Conservation (phyloP, 2,329 filamentous ascomycete species). For the Fusarium albidum region DNA sequence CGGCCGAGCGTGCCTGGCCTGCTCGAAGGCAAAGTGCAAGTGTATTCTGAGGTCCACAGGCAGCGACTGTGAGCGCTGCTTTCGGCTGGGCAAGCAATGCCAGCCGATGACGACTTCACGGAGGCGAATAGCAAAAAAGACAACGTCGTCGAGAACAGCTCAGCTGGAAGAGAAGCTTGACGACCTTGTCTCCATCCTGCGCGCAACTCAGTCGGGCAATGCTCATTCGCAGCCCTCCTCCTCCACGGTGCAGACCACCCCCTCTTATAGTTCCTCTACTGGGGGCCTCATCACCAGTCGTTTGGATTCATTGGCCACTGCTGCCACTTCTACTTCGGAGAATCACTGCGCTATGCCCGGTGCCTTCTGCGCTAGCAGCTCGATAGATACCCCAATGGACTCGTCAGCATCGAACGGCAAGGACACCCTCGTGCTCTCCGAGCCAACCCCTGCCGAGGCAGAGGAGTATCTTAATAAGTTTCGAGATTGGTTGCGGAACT, state of each 20-base stretch:
- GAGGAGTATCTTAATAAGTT: slow-evolving; percentile 53
- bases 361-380: slow-evolving; percentile 13
- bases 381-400: slow-evolving; percentile 5
- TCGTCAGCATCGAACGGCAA: slow-evolving; percentile 20
- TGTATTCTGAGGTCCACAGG: slow-evolving; percentile 51
- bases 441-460: slow-evolving; percentile 47
- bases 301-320: slow-evolving; percentile 48
- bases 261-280: slow-evolving; percentile 20
- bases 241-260: slow-evolving; percentile 8
- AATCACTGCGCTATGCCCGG: slow-evolving; percentile 17
- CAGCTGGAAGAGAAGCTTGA: slow-evolving; percentile 61
- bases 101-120: slow-evolving; percentile 53
- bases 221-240: slow-evolving; percentile 20
- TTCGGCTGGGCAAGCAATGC: slow-evolving; percentile 58
- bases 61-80: slow-evolving; percentile 50
- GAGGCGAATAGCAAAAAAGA: slow-evolving; percentile 47
- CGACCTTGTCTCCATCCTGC: slow-evolving; percentile 56
- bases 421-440: slow-evolving; percentile 33
- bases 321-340: slow-evolving; percentile 45
- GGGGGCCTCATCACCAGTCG: slow-evolving; percentile 38
- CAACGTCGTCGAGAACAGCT: slow-evolving; percentile 49
- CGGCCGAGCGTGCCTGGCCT: slow-evolving; percentile 56
- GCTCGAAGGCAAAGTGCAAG: slow-evolving; percentile 58
- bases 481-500: slow-evolving; percentile 50
- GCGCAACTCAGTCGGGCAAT: slow-evolving; percentile 41